A percentile compares a stretch with the other conserved stretches of the same genome.
These are phyloP conservation scores for Fusarium brevicatenulatum DNA, from an alignment of 2,329 filamentous ascomycete species.

Conservation along the genomic window DNA sequence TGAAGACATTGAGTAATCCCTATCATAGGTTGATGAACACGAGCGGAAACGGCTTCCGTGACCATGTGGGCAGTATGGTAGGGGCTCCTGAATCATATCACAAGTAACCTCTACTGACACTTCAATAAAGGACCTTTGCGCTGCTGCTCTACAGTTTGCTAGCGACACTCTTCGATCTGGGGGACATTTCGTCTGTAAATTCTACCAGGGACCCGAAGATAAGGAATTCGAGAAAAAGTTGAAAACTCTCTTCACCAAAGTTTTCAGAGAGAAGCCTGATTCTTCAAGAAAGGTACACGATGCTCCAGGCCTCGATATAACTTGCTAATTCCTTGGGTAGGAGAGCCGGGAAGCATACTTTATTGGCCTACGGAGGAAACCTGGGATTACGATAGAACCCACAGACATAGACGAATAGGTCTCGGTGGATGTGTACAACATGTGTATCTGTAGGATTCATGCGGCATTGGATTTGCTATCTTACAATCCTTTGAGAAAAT, in stretches of 20 bases:
- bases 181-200: slow-evolving; percentile 96
- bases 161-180: slow-evolving; percentile 83
- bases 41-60: slow-evolving; percentile 84
- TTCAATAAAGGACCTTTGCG: slow-evolving; percentile 79
- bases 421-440: neutral
- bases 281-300: slow-evolving; percentile 79
- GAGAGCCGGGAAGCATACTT: slow-evolving; percentile 82
- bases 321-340: slow-evolving; percentile 36
- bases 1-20: slow-evolving; percentile 93
- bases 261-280: slow-evolving; percentile 89
- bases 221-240: slow-evolving; percentile 79
- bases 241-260: slow-evolving; percentile 79
- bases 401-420: neutral
- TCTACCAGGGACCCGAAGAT: slow-evolving; percentile 92
- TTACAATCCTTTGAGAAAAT: neutral
- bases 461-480: neutral
- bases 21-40: slow-evolving; percentile 99
- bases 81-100: slow-evolving; percentile 43
- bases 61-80: slow-evolving; percentile 96
- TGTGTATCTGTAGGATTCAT: neutral
- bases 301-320: neutral
- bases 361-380: slow-evolving; percentile 78
- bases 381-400: slow-evolving; percentile 45
- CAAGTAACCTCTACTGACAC: neutral
- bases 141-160: slow-evolving; percentile 84